These are phyloP conservation scores for Pleurotus salmoneostramineus DNA, from an alignment of 768 basidiomycete species.

Conservation along the genomic window DNA sequence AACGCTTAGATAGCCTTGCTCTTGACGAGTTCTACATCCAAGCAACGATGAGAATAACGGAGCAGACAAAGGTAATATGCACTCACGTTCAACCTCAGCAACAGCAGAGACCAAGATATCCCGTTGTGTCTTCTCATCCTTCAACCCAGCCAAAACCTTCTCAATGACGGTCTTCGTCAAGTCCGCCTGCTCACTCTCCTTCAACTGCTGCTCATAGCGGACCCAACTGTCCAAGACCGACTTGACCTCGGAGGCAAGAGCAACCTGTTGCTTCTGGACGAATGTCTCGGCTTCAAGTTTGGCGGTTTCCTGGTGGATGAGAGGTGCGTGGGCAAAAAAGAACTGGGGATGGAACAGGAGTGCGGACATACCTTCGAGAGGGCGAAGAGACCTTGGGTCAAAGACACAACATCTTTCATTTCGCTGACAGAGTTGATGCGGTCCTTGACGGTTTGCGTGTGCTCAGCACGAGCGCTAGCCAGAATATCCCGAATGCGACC, in stretches of 20 bases:
- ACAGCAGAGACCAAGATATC: constrained; percentile 80
- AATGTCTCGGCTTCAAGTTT: constrained; percentile 87
- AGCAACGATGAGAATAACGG: background rate
- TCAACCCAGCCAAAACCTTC: constrained; percentile 77
- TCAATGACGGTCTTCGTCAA: constrained; percentile 86
- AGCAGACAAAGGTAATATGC: background rate
- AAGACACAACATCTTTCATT: constrained; percentile 92
- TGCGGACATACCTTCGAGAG: constrained; percentile 75
- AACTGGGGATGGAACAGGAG: too few species aligned
- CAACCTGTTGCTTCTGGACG: constrained; percentile 84
- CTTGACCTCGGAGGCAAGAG: constrained; percentile 86
- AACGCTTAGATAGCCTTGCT: constrained; percentile 71
- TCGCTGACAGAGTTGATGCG: constrained; percentile 89
- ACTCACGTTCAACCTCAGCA: constrained; percentile 91
- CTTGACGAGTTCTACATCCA: constrained; percentile 77
- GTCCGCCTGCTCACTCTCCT: constrained; percentile 94
- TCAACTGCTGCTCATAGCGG: constrained; percentile 92
- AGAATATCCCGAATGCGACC: constrained; percentile 79
- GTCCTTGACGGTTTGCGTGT: constrained; percentile 90
- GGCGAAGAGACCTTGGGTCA: constrained; percentile 88
- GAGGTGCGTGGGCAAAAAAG: too few species aligned
- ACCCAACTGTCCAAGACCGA: constrained; percentile 97
- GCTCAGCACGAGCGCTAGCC: constrained; percentile 76
- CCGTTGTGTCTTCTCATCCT: constrained; percentile 86
- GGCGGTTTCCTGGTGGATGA: constrained; percentile 80